Conservation (phyloP, 805 yeast genomes). For the Scheffersomyces coipomensis region DNA sequence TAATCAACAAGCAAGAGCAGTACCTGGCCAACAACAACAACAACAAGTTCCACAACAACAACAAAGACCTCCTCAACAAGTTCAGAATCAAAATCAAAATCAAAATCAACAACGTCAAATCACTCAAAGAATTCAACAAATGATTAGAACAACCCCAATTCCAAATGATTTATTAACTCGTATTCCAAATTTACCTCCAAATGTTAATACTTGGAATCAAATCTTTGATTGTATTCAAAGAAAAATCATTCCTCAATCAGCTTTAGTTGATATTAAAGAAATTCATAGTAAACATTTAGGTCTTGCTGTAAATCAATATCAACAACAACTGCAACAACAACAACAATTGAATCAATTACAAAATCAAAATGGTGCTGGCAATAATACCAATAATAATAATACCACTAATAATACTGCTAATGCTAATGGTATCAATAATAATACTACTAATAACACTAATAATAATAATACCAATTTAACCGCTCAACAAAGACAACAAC, state of each 20-base stretch:
- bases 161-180: slow-evolving; percentile 64
- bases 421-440: slow-evolving; percentile 1
- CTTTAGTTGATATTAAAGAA: slow-evolving; percentile 58
- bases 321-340: slow-evolving; percentile 39
- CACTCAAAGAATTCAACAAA: slow-evolving; percentile 26
- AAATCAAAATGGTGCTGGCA: slow-evolving; percentile 6
- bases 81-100: slow-evolving; percentile 12
- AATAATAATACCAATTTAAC: slow-evolving; percentile 10
- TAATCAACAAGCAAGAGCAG: slow-evolving; percentile 13
- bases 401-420: slow-evolving; percentile 10
- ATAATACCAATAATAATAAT: slow-evolving; percentile 12
- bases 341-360: slow-evolving; percentile 23
- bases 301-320: slow-evolving; percentile 50
- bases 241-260: slow-evolving; percentile 56
- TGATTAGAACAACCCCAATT: slow-evolving; percentile 65
- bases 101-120: slow-evolving; percentile 3
- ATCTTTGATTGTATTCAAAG: slow-evolving; percentile 62
- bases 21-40: slow-evolving; percentile 7
- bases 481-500: slow-evolving; percentile 42
- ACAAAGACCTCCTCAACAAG: slow-evolving; percentile 18
- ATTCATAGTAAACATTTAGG: slow-evolving; percentile 69
- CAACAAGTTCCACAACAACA: slow-evolving; percentile 8
- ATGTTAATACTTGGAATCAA: slow-evolving; percentile 78
- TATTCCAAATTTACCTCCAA: slow-evolving; percentile 76
- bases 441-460: slow-evolving; percentile 6